Conservation (phyloP, 1,284 basidiomycete species). For the Marasmius oreades region DNA sequence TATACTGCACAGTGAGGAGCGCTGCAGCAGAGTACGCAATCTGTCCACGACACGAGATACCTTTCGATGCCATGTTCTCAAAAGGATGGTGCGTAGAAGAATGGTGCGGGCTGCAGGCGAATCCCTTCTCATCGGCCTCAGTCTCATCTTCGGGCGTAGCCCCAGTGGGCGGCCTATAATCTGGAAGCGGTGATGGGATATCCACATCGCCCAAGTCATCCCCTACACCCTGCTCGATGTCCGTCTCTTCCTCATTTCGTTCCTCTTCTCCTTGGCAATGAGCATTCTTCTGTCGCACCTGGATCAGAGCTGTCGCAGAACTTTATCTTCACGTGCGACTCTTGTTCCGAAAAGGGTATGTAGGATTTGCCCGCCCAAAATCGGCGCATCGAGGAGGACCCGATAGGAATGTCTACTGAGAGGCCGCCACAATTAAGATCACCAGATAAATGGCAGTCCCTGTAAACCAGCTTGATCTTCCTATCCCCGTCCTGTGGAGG, state of each 20-base stretch:
- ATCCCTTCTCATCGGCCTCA: no score
- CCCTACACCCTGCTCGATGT: not conserved
- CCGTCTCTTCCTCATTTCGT: not conserved
- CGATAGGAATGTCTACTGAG: not conserved
- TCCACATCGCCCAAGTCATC: not conserved
- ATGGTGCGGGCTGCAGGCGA: no score
- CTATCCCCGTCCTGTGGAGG: not conserved
- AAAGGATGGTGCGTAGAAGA: no score
- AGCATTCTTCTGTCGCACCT: not conserved
- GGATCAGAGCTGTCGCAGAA: not conserved
- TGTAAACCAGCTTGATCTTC: not conserved
- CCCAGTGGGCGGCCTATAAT: not conserved
- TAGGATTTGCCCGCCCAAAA: not conserved
- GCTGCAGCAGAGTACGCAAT: not conserved
- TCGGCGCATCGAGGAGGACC: not conserved
- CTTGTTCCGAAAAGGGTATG: not conserved
- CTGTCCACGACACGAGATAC: conserved; percentile 2
- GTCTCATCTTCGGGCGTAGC: not conserved
- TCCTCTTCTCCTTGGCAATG: not conserved
- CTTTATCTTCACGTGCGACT: not conserved
- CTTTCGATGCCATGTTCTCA: not conserved
- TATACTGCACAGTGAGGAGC: not conserved
- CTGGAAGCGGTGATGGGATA: not conserved
- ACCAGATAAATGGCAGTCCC: not conserved
- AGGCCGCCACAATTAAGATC: not conserved